phyloP scores from a whole-genome alignment of 1,284 basidiomycete genomes.

The Leccinum olivaceoglutinosum region DNA sequence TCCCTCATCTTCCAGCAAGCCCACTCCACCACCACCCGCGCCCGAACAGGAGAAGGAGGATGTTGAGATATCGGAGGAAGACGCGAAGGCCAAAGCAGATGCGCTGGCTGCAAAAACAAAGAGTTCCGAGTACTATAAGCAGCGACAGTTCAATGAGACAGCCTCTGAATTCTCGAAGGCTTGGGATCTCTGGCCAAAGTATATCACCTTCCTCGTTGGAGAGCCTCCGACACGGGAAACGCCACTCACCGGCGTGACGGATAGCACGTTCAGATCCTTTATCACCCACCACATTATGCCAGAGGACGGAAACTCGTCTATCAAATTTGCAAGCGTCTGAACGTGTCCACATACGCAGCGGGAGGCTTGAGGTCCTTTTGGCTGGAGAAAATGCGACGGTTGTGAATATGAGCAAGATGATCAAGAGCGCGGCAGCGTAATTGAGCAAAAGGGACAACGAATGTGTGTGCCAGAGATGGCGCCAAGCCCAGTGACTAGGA shows the following conservation, averaged over 20 bases:
- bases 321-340: constrained; percentile 27
- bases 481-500: too few species aligned
- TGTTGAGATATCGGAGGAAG: constrained; percentile 58
- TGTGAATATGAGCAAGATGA: constrained; percentile 18
- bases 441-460: too few species aligned
- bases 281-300: constrained; percentile 21
- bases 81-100: constrained; percentile 60
- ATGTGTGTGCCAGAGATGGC: too few species aligned
- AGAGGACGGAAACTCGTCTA: background rate
- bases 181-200: constrained; percentile 91
- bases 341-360: constrained; percentile 30
- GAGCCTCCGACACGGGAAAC: background rate
- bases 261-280: constrained; percentile 9
- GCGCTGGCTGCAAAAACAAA: constrained; percentile 75
- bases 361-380: constrained; percentile 17
- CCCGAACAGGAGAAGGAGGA: constrained; percentile 36
- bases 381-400: constrained; percentile 12
- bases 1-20: constrained; percentile 33
- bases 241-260: constrained; percentile 6
- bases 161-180: constrained; percentile 76
- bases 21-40: constrained; percentile 28
- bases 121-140: constrained; percentile 84
- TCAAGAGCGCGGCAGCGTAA: constrained; percentile 7
- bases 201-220: constrained; percentile 90
- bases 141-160: constrained; percentile 74